phyloP scores from a whole-genome alignment of 2,329 filamentous ascomycete genomes.

The Pseudonectria foliicola region DNA sequence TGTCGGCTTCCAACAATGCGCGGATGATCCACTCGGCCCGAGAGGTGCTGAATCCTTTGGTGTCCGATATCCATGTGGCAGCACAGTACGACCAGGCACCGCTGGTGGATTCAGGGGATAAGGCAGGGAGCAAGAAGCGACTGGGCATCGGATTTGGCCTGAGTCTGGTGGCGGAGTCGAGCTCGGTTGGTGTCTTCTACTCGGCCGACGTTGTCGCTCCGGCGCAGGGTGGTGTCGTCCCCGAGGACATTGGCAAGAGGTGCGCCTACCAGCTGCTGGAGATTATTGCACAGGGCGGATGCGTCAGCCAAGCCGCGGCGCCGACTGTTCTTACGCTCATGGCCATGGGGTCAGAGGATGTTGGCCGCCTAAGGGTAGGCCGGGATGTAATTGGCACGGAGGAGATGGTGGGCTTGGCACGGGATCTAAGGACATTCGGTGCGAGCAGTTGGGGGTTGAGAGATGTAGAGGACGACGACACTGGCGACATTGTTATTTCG shows the following conservation, averaged over 20 bases:
- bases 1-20: slow-evolving; percentile 86
- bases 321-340: slow-evolving; percentile 78
- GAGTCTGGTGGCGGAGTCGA: slow-evolving; percentile 88
- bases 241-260: slow-evolving; percentile 82
- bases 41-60: slow-evolving; percentile 78
- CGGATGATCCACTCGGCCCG: slow-evolving; percentile 89
- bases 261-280: slow-evolving; percentile 89
- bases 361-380: slow-evolving; percentile 77
- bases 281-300: slow-evolving; percentile 73
- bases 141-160: slow-evolving; percentile 88
- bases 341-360: slow-evolving; percentile 97
- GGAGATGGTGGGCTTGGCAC: slow-evolving; percentile 68
- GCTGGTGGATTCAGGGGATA: slow-evolving; percentile 46
- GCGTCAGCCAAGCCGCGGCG: slow-evolving; percentile 64
- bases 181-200: slow-evolving; percentile 70
- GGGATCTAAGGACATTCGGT: slow-evolving; percentile 84
- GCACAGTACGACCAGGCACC: slow-evolving; percentile 66
- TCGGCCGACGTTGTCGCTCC: slow-evolving; percentile 76
- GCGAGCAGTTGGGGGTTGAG: slow-evolving; percentile 85
- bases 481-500: slow-evolving; percentile 73
- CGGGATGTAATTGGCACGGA: slow-evolving; percentile 76
- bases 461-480: slow-evolving; percentile 60
- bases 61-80: slow-evolving; percentile 85
- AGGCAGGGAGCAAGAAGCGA: slow-evolving; percentile 49
- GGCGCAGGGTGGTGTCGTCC: slow-evolving; percentile 70